Evolutionary conservation across 1,284 basidiomycete genomes (phyloP), one percentile per base, ranked within the genome.

Genomic region (Schizophyllum amplum): DNA sequence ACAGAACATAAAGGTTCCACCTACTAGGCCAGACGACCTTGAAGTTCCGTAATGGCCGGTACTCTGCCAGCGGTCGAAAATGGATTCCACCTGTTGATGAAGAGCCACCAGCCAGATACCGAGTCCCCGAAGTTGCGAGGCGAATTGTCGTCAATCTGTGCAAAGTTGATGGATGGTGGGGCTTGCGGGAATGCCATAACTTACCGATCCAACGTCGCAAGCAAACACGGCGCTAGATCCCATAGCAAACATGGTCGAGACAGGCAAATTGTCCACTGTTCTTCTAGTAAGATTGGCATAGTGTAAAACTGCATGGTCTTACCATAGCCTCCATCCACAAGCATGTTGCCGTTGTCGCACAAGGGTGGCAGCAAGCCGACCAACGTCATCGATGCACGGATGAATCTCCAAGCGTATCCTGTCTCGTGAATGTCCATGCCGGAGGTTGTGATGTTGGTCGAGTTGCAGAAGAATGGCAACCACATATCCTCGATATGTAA

Each of bases 401-500:
- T 90, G 63, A 84, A 92, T 65, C 86, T 79, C 93, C 93, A 95
- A 15, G 93, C 93, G 73, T 98, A 98, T 9, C 95, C 95, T 4
- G 91, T 92, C 60, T 96, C 91, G 67, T 99, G 97, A 47, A 98
- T 89, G 68, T 98, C 94, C 94, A 99, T 98, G 4, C 87, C 81
- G 9, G 94, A 97, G 58, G 92, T 94, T 54, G 90, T 95, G 68
- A 99, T 98, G 67, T 98, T 98, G n/a, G 97, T 98, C 5, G 95
- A 94, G 67, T 98, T 98, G 73, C 94, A 97, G 74, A 95, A 99
- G 75, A 89, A 99, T 1, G 97, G 96, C 4, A 99, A 79, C 97
- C 96, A 99, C 89, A 97, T 96, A 72, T 97, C 94, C 73, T 98
- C 95, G 56, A 99, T 98, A 70, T 97, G 93, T 49, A 94, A 84